Base-by-base conservation (phyloP, 2,329 filamentous ascomycete genomes). In the Penicillium expansum region DNA sequence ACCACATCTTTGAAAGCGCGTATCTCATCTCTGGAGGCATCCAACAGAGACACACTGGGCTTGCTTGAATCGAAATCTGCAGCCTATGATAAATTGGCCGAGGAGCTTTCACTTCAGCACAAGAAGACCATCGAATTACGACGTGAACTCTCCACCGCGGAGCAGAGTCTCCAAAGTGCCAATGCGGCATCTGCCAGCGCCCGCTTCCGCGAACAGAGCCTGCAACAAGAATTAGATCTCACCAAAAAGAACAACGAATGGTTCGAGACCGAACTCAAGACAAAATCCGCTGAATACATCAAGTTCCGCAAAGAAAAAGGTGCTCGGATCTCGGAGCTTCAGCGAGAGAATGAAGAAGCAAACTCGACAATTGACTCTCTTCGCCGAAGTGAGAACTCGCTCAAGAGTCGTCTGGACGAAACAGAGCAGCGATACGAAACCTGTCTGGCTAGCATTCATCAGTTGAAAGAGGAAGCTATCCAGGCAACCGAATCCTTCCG, bases 241-340 rank as follows among this genome's bases (percentile, higher is more conserved):
- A 86, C 93, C 18, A 92, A 91, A 71, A 89, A 89, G 68, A 96
- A 92, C 77, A 90, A 91, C 62, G 93, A 97, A 67, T 99, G 92
- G 90, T 88, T 94, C 55, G 91, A 97, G 69, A 86, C 83, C 41
- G 94, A 99, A 74, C 83, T 97, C 22, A 93, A 96, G 78, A 92
- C 90, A 0, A 96, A 96, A 77, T 88, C 85, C 60, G 85, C 87
- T 9, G 94, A 99, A 71, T 86, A 91, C 47, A 84, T 93, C 63
- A 96, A 92, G 69, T 93, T 90, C 75, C 86, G 94, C 61, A 97
- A 96, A 71, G 94, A 99, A 71, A 97, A 97, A 81, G 90, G 90
- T 61, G 88, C 91, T 1, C 89, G 90, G 38, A 91, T 97, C 65
- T 85, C 92, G 9, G 90, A 95, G 68, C 84, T 99, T 29, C 90